Evolutionary conservation across 495 filamentous ascomycete species (phyloP), one percentile per base, ranked within the genome.

Genomic region (Lichenothelia convexa): DNA sequence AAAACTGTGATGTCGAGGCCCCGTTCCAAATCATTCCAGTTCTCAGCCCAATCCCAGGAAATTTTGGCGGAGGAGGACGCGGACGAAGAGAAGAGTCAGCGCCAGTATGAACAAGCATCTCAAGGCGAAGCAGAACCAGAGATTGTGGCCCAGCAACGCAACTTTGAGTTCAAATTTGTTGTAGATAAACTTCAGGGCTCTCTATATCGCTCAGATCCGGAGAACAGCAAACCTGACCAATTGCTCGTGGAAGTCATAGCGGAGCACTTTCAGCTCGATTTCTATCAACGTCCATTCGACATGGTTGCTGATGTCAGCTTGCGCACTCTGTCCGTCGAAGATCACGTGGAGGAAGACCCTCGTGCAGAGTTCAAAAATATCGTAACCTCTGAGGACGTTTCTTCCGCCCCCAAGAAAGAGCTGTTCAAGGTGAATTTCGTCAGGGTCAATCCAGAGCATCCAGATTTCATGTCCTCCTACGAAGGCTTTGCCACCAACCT

Each of bases 301-400:
- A 83, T 95, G 75, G 78, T 75, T 19, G 85, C 86, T 5, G 81
- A 93, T 46, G 80, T 95, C 5, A 67, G 80, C 5, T 67, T 97
- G 13, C 80, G 78, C 18, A 84, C 83, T 1, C 54, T 97, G n/a
- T 82, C 75, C 15, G 70, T 97, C 22, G 89, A 95, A 45, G 89
- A 97, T 51, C 80, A 93, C 45, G 85, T 97, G 16, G 80, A 86
- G 43, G 75, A 86, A 35, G 80, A 89, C 43, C 81, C 84, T 0
- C 59, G 77, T 1, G 80, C 89, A 15, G 87, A 94, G 50, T 97
- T 97, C 67, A 92, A 91, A 61, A 82, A 80, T 31, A 89, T 97
- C 34, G 67, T 97, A 11, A 92, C 86, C 0, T 93, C 87, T 4
- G 85, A 82, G 30, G 65, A 72, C 8, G 61, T 71, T 38, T 65